These are phyloP conservation scores for Candida berthetii DNA, from an alignment of 805 yeast species.

Conservation along the genomic window DNA sequence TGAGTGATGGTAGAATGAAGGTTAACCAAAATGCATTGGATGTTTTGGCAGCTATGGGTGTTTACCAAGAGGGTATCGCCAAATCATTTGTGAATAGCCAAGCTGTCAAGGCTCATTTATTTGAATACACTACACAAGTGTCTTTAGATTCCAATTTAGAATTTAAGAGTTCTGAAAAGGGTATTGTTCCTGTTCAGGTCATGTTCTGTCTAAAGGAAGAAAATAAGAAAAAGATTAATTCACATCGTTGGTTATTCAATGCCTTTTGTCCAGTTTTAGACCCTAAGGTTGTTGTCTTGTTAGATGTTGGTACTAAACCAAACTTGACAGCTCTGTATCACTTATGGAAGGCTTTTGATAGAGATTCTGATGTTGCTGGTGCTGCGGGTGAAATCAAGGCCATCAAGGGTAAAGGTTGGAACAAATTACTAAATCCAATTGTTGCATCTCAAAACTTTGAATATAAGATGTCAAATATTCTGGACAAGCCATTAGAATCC, in stretches of 20 bases:
- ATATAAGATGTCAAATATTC: constrained; percentile 92
- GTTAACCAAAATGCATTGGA: constrained; percentile 81
- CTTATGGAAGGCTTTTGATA: constrained; percentile 95
- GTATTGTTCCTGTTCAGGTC: constrained; percentile 91
- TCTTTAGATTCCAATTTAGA: constrained; percentile 85
- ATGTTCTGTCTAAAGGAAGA: constrained; percentile 88
- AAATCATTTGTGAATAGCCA: constrained; percentile 89
- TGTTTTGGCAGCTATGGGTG: constrained; percentile 89
- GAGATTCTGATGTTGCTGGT: constrained; percentile 96
- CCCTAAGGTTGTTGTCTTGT: constrained; percentile 82
- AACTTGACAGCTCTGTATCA: constrained; percentile 83
- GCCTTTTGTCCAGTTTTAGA: constrained; percentile 89
- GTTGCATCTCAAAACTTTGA: constrained; percentile 97
- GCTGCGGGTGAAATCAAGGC: constrained; percentile 98
- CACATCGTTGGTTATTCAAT: constrained; percentile 96
- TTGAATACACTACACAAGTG: constrained; percentile 94
- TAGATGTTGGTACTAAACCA: constrained; percentile 99
- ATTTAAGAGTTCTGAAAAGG: constrained; percentile 86
- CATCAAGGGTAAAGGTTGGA: constrained; percentile 87
- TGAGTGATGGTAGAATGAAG: constrained; percentile 92
- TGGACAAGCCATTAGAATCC: constrained; percentile 92
- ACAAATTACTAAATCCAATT: constrained; percentile 76
- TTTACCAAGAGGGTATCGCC: constrained; percentile 96
- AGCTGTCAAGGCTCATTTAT: constrained; percentile 87
- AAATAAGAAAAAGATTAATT: constrained; percentile 90